Conservation (phyloP, 371 early-diverging fungal species). For the Cladochytrium tenue region DNA sequence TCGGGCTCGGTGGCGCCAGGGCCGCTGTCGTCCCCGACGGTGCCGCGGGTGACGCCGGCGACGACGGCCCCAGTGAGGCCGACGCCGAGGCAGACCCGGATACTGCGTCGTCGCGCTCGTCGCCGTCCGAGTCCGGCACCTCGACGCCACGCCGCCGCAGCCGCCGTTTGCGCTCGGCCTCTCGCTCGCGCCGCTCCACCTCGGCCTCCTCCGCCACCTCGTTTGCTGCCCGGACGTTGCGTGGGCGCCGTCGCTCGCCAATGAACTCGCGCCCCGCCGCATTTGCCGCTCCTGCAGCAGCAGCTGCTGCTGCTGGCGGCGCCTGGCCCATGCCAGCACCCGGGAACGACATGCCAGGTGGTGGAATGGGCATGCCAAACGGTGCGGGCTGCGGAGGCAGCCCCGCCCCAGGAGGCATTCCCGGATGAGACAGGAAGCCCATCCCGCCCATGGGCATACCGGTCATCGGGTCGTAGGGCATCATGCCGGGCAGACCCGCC, state of each 20-base stretch:
- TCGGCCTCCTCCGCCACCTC: conserved; percentile 21
- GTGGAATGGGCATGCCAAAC: background rate
- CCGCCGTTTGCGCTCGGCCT: conserved; percentile 18
- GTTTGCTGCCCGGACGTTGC: conserved; percentile 8
- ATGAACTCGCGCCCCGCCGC: conserved; percentile 20
- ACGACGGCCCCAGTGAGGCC: background rate
- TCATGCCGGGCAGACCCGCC: too few species aligned
- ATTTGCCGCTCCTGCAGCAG: background rate
- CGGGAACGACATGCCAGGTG: background rate
- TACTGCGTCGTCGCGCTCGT: conserved; percentile 3
- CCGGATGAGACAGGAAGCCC: too few species aligned
- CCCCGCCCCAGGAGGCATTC: background rate
- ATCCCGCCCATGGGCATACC: too few species aligned
- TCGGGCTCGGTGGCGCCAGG: background rate
- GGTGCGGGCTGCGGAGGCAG: background rate
- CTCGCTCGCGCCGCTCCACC: conserved; percentile 24
- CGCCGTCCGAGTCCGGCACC: conserved; percentile 10
- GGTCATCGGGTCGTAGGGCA: too few species aligned
- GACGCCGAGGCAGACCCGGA: background rate
- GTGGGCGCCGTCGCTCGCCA: conserved; percentile 24
- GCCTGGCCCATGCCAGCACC: background rate
- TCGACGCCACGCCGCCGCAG: conserved; percentile 26
- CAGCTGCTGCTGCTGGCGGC: background rate
- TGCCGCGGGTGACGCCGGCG: background rate
- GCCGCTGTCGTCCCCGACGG: background rate